These are phyloP conservation scores for Mycena rosella DNA, from an alignment of 768 basidiomycete genomes.

Conservation along the genomic window DNA sequence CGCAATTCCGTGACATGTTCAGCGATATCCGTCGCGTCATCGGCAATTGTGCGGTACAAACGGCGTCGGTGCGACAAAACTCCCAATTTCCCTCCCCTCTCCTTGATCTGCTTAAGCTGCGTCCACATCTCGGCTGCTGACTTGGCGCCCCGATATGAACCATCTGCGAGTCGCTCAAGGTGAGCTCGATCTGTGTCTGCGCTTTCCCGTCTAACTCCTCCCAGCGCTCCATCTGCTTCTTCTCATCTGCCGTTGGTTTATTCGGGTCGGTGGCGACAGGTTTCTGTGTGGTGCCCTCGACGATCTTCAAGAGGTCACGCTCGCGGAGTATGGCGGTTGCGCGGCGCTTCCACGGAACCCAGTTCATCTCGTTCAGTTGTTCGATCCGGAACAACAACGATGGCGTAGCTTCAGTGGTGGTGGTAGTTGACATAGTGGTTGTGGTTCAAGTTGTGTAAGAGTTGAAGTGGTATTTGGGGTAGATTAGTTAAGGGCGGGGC, in stretches of 20 bases:
- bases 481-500: neutral
- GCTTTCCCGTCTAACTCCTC: constrained; percentile 15
- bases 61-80: constrained; percentile 22
- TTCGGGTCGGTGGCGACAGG: neutral
- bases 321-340: constrained; percentile 18
- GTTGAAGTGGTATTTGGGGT: neutral
- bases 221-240: neutral
- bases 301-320: neutral
- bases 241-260: neutral
- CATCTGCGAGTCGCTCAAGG: constrained; percentile 25
- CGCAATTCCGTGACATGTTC: constrained; percentile 18
- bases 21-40: constrained; percentile 24
- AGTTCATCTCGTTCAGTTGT: constrained; percentile 16
- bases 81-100: constrained; percentile 23
- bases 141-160: constrained; percentile 25
- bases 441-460: neutral
- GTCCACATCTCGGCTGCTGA: constrained; percentile 26
- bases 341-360: constrained; percentile 22
- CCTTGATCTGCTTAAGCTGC: constrained; percentile 26
- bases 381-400: constrained; percentile 28
- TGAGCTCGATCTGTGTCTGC: constrained; percentile 21
- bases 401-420: constrained; percentile 1
- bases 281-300: neutral
- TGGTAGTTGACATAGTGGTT: constrained; percentile 6
- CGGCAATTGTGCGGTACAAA: constrained; percentile 28